Evolutionary conservation across 208 protist species (phyloP).

Genomic region (Crithidia brevicula): DNA sequence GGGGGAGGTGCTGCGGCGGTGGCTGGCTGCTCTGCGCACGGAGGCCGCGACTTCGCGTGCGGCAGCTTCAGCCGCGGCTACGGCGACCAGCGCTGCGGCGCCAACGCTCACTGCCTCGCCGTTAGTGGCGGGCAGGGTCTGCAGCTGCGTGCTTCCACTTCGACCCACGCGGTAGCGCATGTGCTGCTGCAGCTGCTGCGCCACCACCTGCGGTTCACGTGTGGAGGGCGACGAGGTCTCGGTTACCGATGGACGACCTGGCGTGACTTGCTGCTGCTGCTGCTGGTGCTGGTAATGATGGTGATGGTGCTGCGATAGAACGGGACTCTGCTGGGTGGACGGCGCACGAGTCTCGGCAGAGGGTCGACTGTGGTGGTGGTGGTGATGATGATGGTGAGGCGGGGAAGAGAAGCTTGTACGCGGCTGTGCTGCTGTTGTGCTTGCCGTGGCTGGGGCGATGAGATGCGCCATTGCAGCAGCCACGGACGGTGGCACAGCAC

Average conservation of each 20-base stretch:
- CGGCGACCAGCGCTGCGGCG: slow-evolving; percentile 6
- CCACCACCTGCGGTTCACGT: too few relatives aligned
- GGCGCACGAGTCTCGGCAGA: slow-evolving; percentile 4
- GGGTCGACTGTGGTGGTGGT: background rate
- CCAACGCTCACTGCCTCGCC: background rate
- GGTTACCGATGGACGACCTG: background rate
- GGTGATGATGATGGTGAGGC: background rate
- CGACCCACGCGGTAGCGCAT: slow-evolving; percentile 36
- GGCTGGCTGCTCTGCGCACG: background rate
- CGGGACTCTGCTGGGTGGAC: slow-evolving; percentile 11
- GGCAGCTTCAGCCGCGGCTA: background rate
- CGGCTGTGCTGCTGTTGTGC: background rate
- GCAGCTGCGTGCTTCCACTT: slow-evolving; percentile 31
- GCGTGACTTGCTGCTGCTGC: background rate
- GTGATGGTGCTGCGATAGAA: slow-evolving; percentile 2
- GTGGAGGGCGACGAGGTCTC: too few relatives aligned
- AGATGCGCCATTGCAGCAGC: slow-evolving; percentile 21
- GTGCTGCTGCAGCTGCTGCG: slow-evolving; percentile 9
- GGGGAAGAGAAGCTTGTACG: background rate
- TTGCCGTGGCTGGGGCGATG: background rate
- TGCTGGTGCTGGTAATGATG: slow-evolving; percentile 18
- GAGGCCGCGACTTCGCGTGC: slow-evolving; percentile 1
- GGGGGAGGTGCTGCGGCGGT: slow-evolving; percentile 2
- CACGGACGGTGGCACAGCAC: slow-evolving; percentile 22
- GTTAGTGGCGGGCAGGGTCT: slow-evolving; percentile 11